Percentiles rank a stretch among this genome's conserved stretches.
Conservation (phyloP, 306 rosid genomes). For the barrel medic (Medicago truncatula) region MtrunA17r5.0-ANR NC_053046.1:15122501-15123000, state of each 20-base stretch:
- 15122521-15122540: slow-evolving; percentile 51
- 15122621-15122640: not conserved
- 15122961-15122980: too few species aligned
- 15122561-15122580: slow-evolving; percentile 53
- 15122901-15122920: not conserved
- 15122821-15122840: not conserved
- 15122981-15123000: too few species aligned
- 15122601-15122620: not conserved
- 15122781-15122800: slow-evolving; percentile 9
- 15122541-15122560: slow-evolving; percentile 59
- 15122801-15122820: slow-evolving; percentile 34
- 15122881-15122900: not conserved
- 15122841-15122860: not conserved
- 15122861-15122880: not conserved
- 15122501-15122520: slow-evolving; percentile 58
- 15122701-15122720: slow-evolving; percentile 50
- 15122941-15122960: too few species aligned
- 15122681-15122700: slow-evolving; percentile 32
- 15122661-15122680: not conserved
- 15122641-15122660: too few species aligned
- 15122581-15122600: slow-evolving; percentile 54
- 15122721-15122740: slow-evolving; percentile 57
- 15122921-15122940: too few species aligned
- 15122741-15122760: slow-evolving; percentile 57
- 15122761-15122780: slow-evolving; percentile 37